Base-by-base conservation (phyloP, 257 asterid genomes). In the Handroanthus guayacan region DNA sequence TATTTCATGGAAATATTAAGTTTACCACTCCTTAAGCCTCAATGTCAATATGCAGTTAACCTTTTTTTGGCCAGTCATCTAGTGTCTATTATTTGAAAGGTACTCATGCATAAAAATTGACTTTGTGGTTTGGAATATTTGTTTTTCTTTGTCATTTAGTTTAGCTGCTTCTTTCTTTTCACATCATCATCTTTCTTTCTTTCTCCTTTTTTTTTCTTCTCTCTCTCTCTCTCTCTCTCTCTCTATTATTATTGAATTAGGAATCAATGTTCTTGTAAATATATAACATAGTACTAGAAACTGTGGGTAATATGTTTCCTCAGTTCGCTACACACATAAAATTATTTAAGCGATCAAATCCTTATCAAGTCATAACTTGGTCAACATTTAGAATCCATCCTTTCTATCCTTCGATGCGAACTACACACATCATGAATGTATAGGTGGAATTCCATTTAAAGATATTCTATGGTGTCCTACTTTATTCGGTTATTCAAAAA, bases 91-190 rank as follows among this genome's bases (percentile, higher is more conserved):
- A 16, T 6, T 31, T 31, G 39, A 7, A 25, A 25, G 11, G 39
- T 6, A 58, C 7, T 18, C 13, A 58, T n/a, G 37, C 3, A 2
- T 58, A 20, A 10, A 1, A 25, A 25, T 25, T 25, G 31, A 25
- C 31, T 25, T 25, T 25, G 31, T 1, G 62, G 17, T 48, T 37
- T 52, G 65, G 12, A 34, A 37, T 20, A 12, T 41, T 56, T 25
- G 14, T 71, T 4, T 18, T 8, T 17, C 2, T 11, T 56, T 8
- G 56, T 56, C 67, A 13, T 4, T 44, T 31, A 39, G 16, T 6
- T 47, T 11, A 17, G 41, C 75, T 76, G 36, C 41, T 47, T 6
- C 66, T 48, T 54, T 34, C n/a, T 16, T 62, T 75, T 55, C 61
- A 20, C 8, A 31, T 67, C 13, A 6, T 45, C 55, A 64, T 64